A percentile compares a stretch with the other conserved stretches of the same genome.
Conservation (phyloP, 2,329 filamentous ascomycete genomes). For the Xylaria sp. region DNA sequence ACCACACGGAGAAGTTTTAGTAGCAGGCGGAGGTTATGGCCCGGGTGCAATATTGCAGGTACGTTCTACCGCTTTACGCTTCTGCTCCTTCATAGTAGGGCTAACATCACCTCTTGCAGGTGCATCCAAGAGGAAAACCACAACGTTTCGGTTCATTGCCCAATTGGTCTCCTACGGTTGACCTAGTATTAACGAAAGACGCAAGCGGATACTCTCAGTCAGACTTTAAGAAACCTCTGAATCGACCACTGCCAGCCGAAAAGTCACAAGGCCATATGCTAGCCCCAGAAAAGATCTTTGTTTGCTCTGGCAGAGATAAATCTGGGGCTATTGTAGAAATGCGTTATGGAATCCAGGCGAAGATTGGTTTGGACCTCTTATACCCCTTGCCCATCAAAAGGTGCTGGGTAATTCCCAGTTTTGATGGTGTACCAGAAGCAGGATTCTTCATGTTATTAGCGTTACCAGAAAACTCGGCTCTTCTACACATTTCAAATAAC, state of each 20-base stretch:
- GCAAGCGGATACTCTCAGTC: slow-evolving; percentile 26
- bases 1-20: slow-evolving; percentile 77
- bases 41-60: slow-evolving; percentile 81
- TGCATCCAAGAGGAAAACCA: slow-evolving; percentile 64
- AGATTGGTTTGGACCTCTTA: slow-evolving; percentile 68
- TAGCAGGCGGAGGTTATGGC: slow-evolving; percentile 81
- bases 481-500: slow-evolving; percentile 61
- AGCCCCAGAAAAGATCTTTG: slow-evolving; percentile 69
- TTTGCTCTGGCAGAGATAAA: slow-evolving; percentile 70
- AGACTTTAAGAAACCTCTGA: slow-evolving; percentile 62
- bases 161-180: slow-evolving; percentile 70
- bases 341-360: slow-evolving; percentile 75
- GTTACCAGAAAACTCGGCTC: slow-evolving; percentile 58
- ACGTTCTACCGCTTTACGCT: slow-evolving; percentile 45
- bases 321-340: slow-evolving; percentile 74
- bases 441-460: slow-evolving; percentile 58
- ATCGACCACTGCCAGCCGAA: slow-evolving; percentile 47
- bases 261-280: slow-evolving; percentile 42
- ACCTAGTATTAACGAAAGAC: slow-evolving; percentile 60
- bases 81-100: neutral
- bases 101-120: slow-evolving; percentile 48
- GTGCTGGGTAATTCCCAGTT: slow-evolving; percentile 61
- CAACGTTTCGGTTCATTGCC: slow-evolving; percentile 68
- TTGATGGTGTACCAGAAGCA: slow-evolving; percentile 37
- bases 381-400: slow-evolving; percentile 60